A percentile compares a stretch with the other conserved stretches of the same genome.
Evolutionary conservation across 768 basidiomycete species (phyloP).

Genomic region (Podaxis pistillaris): DNA sequence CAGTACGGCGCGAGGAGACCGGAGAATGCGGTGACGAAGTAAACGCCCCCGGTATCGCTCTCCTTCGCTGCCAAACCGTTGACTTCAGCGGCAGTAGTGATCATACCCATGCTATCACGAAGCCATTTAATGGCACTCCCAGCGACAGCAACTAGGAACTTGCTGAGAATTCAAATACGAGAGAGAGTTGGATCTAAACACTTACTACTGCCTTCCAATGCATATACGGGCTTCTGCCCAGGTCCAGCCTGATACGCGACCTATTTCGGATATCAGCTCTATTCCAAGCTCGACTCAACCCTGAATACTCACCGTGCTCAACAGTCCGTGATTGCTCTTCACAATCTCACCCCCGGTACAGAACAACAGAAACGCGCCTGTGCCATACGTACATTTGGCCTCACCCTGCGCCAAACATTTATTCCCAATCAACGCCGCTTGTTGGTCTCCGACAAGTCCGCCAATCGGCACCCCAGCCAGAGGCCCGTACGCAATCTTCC

Average conservation of each 20-base stretch:
- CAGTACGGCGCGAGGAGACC: slow-evolving; percentile 97
- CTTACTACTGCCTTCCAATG: slow-evolving; percentile 92
- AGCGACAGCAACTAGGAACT: slow-evolving; percentile 76
- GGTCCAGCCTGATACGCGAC: slow-evolving; percentile 89
- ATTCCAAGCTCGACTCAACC: not conserved
- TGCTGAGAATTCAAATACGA: slow-evolving; percentile 5
- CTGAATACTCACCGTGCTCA: slow-evolving; percentile 71
- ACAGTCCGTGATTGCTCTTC: slow-evolving; percentile 78
- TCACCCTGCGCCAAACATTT: slow-evolving; percentile 90
- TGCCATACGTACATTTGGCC: slow-evolving; percentile 98
- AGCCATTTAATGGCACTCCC: slow-evolving; percentile 97
- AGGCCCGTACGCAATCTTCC: slow-evolving; percentile 63
- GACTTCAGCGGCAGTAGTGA: slow-evolving; percentile 77
- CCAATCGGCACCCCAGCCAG: slow-evolving; percentile 81
- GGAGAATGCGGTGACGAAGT: slow-evolving; percentile 96
- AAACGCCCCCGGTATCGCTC: slow-evolving; percentile 81
- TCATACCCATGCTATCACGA: slow-evolving; percentile 85
- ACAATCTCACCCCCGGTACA: slow-evolving; percentile 89
- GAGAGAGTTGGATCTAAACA: slow-evolving; percentile 13
- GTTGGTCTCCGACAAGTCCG: slow-evolving; percentile 97
- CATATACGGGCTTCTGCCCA: slow-evolving; percentile 78
- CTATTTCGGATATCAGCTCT: slow-evolving; percentile 33
- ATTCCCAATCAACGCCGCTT: slow-evolving; percentile 94
- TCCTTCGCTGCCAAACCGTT: slow-evolving; percentile 81
- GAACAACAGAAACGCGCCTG: slow-evolving; percentile 95